phyloP scores from a whole-genome alignment of 2,329 filamentous ascomycete genomes.

The Aspergillus spinulosporus region DNA sequence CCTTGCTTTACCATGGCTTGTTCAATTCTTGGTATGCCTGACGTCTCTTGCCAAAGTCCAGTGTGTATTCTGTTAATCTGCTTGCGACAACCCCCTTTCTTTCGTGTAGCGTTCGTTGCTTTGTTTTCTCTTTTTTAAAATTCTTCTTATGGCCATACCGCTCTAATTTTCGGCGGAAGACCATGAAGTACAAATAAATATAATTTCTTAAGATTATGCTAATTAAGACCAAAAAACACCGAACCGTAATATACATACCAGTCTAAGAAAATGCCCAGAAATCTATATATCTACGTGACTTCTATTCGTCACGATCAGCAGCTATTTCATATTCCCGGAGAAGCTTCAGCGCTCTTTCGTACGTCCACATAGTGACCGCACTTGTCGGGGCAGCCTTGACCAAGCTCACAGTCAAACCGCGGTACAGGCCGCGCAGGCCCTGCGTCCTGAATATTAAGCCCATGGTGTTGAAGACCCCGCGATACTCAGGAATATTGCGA shows the following conservation, averaged over 20 bases:
- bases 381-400: constrained; percentile 92
- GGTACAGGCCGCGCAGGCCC: constrained; percentile 77
- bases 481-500: constrained; percentile 83
- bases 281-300: not conserved
- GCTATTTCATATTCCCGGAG: constrained; percentile 48
- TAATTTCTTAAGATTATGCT: not conserved
- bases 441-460: constrained; percentile 68
- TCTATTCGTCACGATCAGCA: constrained; percentile 12
- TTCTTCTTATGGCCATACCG: constrained; percentile 11
- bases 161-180: constrained; percentile 8
- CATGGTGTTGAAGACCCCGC: constrained; percentile 66
- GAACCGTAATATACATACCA: not conserved
- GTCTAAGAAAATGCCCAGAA: not conserved
- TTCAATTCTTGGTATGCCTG: constrained; percentile 23
- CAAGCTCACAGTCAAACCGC: constrained; percentile 83
- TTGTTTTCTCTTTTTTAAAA: constrained; percentile 1
- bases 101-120: constrained; percentile 23
- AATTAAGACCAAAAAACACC: not conserved
- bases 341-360: constrained; percentile 70
- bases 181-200: constrained; percentile 10
- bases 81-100: constrained; percentile 30
- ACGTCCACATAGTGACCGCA: constrained; percentile 92
- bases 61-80: constrained; percentile 18
- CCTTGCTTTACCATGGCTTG: constrained; percentile 13
- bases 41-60: constrained; percentile 17